These are phyloP conservation scores for Lepidium africanum DNA, from an alignment of 345 rosid species.

Conservation along the genomic window DNA sequence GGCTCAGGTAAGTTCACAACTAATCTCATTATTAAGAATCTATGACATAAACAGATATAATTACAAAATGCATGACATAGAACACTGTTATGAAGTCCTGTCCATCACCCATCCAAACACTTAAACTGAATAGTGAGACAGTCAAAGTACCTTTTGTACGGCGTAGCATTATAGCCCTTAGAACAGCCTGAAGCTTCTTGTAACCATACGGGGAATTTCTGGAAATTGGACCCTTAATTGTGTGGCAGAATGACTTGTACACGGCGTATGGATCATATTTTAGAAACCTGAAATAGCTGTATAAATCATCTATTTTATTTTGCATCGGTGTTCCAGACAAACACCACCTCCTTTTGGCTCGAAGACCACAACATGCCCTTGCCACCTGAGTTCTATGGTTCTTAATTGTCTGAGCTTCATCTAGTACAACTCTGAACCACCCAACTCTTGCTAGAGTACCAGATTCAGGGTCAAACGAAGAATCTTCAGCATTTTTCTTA, in stretches of 20 bases:
- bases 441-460: slow-evolving; percentile 79
- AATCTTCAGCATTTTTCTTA: slow-evolving; percentile 44
- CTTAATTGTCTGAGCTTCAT: slow-evolving; percentile 99
- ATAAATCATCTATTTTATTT: slow-evolving; percentile 82
- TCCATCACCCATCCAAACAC: neutral
- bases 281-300: slow-evolving; percentile 94
- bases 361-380: slow-evolving; percentile 93
- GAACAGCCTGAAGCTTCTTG: slow-evolving; percentile 87
- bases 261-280: slow-evolving; percentile 73
- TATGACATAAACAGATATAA: neutral
- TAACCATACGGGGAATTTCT: slow-evolving; percentile 68
- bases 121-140: slow-evolving; percentile 1
- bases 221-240: slow-evolving; percentile 65
- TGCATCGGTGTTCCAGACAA: slow-evolving; percentile 98
- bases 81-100: neutral
- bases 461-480: slow-evolving; percentile 46
- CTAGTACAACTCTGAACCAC: slow-evolving; percentile 83
- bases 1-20: slow-evolving; percentile 1
- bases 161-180: slow-evolving; percentile 89
- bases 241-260: slow-evolving; percentile 54
- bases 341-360: slow-evolving; percentile 96
- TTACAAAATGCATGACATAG: neutral
- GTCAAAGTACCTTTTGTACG: slow-evolving; percentile 79
- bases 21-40: neutral
- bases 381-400: slow-evolving; percentile 97